Evolutionary conservation across 345 rosid genomes (phyloP).

Genomic region (Trapa bicornis): DNA sequence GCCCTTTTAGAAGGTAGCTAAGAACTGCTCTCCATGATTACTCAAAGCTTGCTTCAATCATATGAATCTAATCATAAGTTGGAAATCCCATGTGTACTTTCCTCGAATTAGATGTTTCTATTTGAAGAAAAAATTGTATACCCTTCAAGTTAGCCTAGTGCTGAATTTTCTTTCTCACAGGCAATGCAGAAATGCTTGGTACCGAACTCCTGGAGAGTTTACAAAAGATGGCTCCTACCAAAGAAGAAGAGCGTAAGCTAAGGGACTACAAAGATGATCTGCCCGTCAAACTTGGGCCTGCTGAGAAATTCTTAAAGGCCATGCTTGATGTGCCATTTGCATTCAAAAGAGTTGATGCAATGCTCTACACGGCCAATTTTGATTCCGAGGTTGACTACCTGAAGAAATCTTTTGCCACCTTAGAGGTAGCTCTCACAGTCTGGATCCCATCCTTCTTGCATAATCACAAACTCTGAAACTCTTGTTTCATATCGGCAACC

Average conservation of each 20-base stretch:
- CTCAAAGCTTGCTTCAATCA: too few relatives aligned
- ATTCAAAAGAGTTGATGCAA: constrained; percentile 69
- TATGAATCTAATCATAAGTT: too few relatives aligned
- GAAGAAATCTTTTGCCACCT: constrained; percentile 65
- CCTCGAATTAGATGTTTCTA: not conserved
- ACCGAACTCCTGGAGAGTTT: constrained; percentile 93
- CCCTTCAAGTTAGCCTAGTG: not conserved
- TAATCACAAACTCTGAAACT: not conserved
- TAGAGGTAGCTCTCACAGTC: constrained; percentile 49
- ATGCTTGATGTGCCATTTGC: constrained; percentile 89
- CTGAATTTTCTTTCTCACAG: constrained; percentile 28
- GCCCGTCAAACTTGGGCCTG: constrained; percentile 69
- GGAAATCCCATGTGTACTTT: not conserved
- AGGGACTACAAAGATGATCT: constrained; percentile 69
- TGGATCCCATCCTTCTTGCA: not conserved
- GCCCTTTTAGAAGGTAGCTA: constrained; percentile 86
- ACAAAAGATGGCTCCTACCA: constrained; percentile 83
- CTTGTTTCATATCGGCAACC: not conserved
- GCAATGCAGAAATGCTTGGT: constrained; percentile 82
- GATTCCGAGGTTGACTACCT: constrained; percentile 84
- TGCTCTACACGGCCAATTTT: constrained; percentile 86
- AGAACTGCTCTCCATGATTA: not conserved
- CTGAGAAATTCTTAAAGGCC: constrained; percentile 83
- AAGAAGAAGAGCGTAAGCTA: constrained; percentile 86
- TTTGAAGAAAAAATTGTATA: too few relatives aligned